These are phyloP conservation scores for Pelargonium australe DNA, from an alignment of 441 rosid species.

Conservation along the genomic window DNA sequence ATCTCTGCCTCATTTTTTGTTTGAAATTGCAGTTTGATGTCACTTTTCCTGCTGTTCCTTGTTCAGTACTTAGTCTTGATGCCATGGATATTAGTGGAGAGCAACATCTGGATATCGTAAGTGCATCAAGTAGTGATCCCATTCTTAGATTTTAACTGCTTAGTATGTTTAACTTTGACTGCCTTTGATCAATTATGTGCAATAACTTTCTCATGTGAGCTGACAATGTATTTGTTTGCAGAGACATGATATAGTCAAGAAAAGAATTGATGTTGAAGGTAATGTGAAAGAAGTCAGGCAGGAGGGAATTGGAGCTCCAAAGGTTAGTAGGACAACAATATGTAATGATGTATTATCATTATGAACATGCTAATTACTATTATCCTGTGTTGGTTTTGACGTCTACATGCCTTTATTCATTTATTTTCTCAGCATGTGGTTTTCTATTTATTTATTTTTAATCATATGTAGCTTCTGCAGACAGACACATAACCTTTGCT, in stretches of 20 bases:
- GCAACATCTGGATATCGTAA: constrained; percentile 89
- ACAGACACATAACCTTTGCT: background rate
- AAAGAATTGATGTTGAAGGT: constrained; percentile 44
- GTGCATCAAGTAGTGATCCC: constrained; percentile 15
- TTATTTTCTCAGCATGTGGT: background rate
- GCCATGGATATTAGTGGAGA: constrained; percentile 97
- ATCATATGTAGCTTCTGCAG: background rate
- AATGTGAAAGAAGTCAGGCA: constrained; percentile 41
- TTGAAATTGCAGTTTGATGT: constrained; percentile 65
- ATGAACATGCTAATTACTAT: background rate
- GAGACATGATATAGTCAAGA: constrained; percentile 51
- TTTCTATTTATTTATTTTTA: background rate
- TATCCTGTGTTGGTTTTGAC: background rate
- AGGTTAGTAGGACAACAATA: constrained; percentile 27
- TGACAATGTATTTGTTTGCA: constrained; percentile 16
- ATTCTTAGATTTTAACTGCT: background rate
- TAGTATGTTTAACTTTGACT: background rate
- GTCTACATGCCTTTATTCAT: too few relatives aligned
- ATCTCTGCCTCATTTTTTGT: background rate
- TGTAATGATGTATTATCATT: background rate
- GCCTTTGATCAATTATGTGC: background rate
- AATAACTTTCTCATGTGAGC: background rate
- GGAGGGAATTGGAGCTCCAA: constrained; percentile 51
- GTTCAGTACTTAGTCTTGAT: constrained; percentile 86
- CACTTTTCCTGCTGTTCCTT: constrained; percentile 84